Evolutionary conservation across 2,329 filamentous ascomycete genomes (phyloP).

Genomic region (Arthrocladium fulminans): DNA sequence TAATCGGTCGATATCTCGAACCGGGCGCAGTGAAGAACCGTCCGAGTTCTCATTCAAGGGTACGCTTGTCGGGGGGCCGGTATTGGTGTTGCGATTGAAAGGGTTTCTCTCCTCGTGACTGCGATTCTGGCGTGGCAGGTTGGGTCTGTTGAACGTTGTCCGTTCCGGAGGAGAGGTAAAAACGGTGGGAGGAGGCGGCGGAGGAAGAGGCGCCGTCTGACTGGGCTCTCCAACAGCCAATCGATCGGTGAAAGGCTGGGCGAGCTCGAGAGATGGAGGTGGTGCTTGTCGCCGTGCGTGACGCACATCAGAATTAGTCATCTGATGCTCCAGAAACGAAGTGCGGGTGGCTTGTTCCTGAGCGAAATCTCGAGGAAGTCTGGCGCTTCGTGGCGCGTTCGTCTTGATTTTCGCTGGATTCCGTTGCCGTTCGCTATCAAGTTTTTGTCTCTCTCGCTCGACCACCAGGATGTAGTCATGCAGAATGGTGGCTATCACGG

Average conservation of each 20-base stretch:
- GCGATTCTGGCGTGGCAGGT: conserved; percentile 38
- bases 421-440: conserved; percentile 59
- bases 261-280: conserved; percentile 73
- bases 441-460: conserved; percentile 80
- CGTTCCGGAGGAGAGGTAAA: conserved; percentile 64
- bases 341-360: conserved; percentile 27
- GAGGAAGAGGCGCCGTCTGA: conserved; percentile 55
- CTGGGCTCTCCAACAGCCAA: conserved; percentile 38
- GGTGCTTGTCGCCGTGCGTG: conserved; percentile 67
- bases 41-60: conserved; percentile 61
- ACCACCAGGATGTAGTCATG: conserved; percentile 98
- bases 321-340: conserved; percentile 40
- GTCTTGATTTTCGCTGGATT: conserved; percentile 24
- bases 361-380: conserved; percentile 20
- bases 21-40: conserved; percentile 64
- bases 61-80: conserved; percentile 59
- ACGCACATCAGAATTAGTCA: conserved; percentile 49
- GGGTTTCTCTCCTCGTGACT: conserved; percentile 34
- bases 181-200: conserved; percentile 40
- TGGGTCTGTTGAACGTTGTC: conserved; percentile 52
- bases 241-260: conserved; percentile 26
- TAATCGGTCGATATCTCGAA: conserved; percentile 72
- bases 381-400: conserved; percentile 25
- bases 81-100: conserved; percentile 48
- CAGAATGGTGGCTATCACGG: conserved; percentile 93